Evolutionary conservation across 768 basidiomycete genomes (phyloP).

Genomic region (Lepiota brunneoincarnata): DNA sequence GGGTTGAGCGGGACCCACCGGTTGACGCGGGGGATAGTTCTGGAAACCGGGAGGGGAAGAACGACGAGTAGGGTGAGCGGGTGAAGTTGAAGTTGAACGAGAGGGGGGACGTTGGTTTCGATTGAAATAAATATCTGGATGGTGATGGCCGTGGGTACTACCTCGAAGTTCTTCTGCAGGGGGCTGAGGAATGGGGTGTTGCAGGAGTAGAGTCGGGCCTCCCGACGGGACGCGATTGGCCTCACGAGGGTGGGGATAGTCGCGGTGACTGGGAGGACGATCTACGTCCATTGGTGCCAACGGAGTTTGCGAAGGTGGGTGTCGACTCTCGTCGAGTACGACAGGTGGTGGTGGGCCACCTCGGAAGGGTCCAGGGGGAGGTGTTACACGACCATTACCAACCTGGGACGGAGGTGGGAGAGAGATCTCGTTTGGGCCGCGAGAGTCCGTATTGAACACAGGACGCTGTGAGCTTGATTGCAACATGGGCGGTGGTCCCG

Average conservation of each 20-base stretch:
- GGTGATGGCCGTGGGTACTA: conserved; percentile 41
- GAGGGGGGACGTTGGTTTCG: conserved; percentile 54
- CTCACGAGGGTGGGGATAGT: conserved; percentile 53
- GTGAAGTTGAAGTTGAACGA: conserved; percentile 58
- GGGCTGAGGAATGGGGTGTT: conserved; percentile 66
- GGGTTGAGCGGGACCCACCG: conserved; percentile 50
- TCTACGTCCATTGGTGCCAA: conserved; percentile 82
- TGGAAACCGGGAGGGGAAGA: conserved; percentile 50
- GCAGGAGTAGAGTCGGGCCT: conserved; percentile 56
- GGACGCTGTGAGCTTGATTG: conserved; percentile 51
- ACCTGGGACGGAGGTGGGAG: conserved; percentile 62
- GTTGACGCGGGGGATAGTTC: conserved; percentile 47
- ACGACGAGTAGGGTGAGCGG: conserved; percentile 47
- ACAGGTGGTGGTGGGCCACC: conserved; percentile 84
- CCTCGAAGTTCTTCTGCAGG: conserved; percentile 51
- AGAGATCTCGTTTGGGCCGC: conserved; percentile 56
- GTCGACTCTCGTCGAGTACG: conserved; percentile 72
- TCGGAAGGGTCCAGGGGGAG: conserved; percentile 63
- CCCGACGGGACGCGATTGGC: conserved; percentile 50
- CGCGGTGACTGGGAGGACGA: conserved; percentile 51
- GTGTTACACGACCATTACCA: conserved; percentile 43
- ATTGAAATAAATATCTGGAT: conserved; percentile 48
- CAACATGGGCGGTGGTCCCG: conserved; percentile 65
- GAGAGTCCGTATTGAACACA: conserved; percentile 64
- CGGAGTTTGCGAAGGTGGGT: conserved; percentile 61